Evolutionary conservation across 768 basidiomycete species (phyloP), one percentile per base, ranked within the genome.

Genomic region (Coprinopsis sp.): DNA sequence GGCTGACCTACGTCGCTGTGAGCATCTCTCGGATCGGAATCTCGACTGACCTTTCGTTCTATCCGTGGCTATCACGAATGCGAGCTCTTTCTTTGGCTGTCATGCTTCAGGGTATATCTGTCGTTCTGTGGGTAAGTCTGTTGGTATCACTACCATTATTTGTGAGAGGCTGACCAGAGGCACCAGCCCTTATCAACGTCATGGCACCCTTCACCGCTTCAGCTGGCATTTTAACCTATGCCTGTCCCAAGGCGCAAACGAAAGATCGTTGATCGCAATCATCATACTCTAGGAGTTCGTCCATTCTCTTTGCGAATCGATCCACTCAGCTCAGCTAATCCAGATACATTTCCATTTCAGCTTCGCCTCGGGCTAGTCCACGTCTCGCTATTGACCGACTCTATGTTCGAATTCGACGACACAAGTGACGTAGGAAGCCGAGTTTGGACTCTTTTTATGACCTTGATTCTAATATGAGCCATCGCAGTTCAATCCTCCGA

Each of bases 41-140:
- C 33, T 61, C 71, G 2, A 51, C 58, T 0, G 62, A 74, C 29
- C 74, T 86, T 41, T 64, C 78, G 0, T 79, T 82, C 59, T 88
- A 88, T 54, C 84, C 11, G 63, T 86, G 10, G 69, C 86, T 0
- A 76, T 90, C 43, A 77, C 80, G 3, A 91, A 91, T 54, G 82
- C 76, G 0, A 69, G 75, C 27, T 83, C 82, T 1, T 65, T 79
- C 1, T 65, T 84, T 22, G 87, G 85, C 4, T 76, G 89, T 11
- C 65, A 82, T 37, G 39, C 62, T 1, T 70, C 73, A 0, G 86
- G 85, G 8, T 41, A 71, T 22, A 38, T 82, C 1, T 74, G 75
- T 2, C 85, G 87, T 62, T 58, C 64, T 16, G 28, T 77, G 18
- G 84, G 84, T 79, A 41, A 7, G 66, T 51, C 1, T 50, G 54